These are phyloP conservation scores for Colletotrichum lindemuthianum DNA, from an alignment of 2,329 filamentous ascomycete genomes.

Conservation along the genomic window DNA sequence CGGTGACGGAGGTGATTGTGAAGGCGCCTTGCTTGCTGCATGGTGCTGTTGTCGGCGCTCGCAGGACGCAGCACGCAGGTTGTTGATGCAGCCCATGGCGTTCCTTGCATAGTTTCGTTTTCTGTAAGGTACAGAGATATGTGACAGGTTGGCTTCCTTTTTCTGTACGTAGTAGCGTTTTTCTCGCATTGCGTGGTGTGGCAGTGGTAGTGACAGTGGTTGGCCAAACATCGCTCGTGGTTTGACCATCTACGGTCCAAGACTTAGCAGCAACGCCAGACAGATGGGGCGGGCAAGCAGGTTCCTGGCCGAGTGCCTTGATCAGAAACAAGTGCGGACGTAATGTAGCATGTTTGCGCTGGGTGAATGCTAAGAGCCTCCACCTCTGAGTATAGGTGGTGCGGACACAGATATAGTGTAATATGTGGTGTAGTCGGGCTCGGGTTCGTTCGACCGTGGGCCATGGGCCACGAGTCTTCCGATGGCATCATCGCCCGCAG, in stretches of 20 bases:
- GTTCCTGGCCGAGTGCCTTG: conserved; percentile 19
- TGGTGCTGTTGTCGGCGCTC: neutral
- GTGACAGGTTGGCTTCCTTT: conserved; percentile 1
- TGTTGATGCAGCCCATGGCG: neutral
- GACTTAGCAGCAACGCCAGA: too few species aligned
- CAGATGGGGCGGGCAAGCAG: neutral
- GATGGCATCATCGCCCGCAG: conserved; percentile 29
- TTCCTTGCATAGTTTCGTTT: conserved; percentile 32
- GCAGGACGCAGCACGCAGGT: neutral
- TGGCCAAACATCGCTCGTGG: too few species aligned
- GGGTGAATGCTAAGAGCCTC: too few species aligned
- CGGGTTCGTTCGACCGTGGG: too few species aligned
- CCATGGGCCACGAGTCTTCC: neutral
- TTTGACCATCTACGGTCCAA: too few species aligned
- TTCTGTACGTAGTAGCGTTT: neutral
- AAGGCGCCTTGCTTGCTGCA: neutral
- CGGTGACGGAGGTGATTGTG: neutral
- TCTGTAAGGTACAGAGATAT: conserved; percentile 21
- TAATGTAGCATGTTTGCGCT: neutral
- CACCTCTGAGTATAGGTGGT: too few species aligned
- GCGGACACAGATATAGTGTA: too few species aligned
- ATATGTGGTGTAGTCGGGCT: too few species aligned
- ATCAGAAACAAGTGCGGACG: conserved; percentile 29
- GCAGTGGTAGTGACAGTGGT: too few species aligned
- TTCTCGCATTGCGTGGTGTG: neutral